Evolutionary conservation across 495 filamentous ascomycete species (phyloP).

Genomic region (Viridothelium virens): DNA sequence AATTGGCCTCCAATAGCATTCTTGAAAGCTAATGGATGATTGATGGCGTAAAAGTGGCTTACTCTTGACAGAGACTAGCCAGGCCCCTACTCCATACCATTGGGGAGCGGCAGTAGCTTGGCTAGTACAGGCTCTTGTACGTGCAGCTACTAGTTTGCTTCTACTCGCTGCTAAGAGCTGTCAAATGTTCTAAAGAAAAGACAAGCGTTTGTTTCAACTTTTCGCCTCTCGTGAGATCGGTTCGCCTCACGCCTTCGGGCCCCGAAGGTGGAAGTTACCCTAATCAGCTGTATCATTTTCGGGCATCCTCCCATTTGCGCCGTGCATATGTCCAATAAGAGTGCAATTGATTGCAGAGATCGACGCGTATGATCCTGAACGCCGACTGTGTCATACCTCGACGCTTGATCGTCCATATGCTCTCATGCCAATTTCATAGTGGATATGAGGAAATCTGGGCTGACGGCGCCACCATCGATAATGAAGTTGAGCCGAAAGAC

Average conservation of each 20-base stretch:
- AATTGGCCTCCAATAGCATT: slow-evolving; percentile 4
- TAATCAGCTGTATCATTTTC: background rate
- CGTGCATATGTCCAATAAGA: background rate
- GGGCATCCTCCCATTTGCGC: background rate
- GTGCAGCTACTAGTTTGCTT: background rate
- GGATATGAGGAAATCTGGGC: background rate
- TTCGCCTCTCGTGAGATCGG: background rate
- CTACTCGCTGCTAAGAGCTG: background rate
- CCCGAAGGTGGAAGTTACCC: background rate
- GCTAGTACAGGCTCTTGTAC: background rate
- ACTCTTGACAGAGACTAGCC: background rate
- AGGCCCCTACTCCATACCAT: background rate
- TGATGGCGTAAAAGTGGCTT: slow-evolving; percentile 7
- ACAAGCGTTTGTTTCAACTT: slow-evolving; percentile 11
- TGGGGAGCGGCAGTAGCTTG: background rate
- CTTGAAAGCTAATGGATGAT: background rate
- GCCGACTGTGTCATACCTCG: background rate
- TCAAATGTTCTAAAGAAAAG: background rate
- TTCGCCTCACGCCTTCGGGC: background rate
- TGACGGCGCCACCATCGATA: slow-evolving; percentile 10
- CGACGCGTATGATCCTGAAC: background rate
- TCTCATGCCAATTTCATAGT: background rate
- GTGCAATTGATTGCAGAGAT: background rate
- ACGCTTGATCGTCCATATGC: background rate
- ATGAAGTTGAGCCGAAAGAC: slow-evolving; percentile 6